Conservation (phyloP, 23 red algal genomes). For the Gracilaria vermiculophylla region DNA sequence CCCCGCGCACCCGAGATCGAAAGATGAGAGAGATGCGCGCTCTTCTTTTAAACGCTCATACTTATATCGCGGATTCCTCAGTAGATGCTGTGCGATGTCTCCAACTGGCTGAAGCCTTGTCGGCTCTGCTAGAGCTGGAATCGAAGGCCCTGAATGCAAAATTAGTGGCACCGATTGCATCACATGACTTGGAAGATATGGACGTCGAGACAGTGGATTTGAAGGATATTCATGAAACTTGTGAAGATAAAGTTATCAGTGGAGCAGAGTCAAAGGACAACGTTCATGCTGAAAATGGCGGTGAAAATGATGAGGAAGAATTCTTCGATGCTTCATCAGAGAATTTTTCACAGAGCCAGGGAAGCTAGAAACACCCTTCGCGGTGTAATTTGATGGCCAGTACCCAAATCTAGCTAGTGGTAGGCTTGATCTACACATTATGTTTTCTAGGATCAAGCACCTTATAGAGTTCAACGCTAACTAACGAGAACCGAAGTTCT, state of each 20-base stretch:
- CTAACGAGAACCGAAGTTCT: slow-evolving; percentile 3
- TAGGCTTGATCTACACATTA: neutral
- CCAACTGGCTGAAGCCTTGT: slow-evolving; percentile 68
- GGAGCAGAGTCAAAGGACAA: neutral
- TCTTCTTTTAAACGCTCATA: slow-evolving; percentile 40
- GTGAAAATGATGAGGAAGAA: neutral
- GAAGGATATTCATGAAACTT: slow-evolving; percentile 15
- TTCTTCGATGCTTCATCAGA: slow-evolving; percentile 18
- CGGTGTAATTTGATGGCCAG: neutral
- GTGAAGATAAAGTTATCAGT: neutral
- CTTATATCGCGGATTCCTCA: slow-evolving; percentile 54
- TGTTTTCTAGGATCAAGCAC: too few relatives aligned
- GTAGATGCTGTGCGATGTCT: slow-evolving; percentile 65
- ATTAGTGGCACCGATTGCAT: neutral
- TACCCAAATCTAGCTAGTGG: too few relatives aligned
- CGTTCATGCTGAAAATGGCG: neutral
- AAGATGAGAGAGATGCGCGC: slow-evolving; percentile 33
- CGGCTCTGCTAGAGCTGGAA: slow-evolving; percentile 42
- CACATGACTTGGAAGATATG: neutral
- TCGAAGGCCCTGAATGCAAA: neutral
- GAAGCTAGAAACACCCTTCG: neutral
- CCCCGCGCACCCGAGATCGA: neutral
- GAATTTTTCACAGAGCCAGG: neutral
- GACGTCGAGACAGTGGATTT: slow-evolving; percentile 2
- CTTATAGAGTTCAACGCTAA: neutral